phyloP scores from a whole-genome alignment of 2,329 filamentous ascomycete genomes.

The Arthrobotrys iridis region DNA sequence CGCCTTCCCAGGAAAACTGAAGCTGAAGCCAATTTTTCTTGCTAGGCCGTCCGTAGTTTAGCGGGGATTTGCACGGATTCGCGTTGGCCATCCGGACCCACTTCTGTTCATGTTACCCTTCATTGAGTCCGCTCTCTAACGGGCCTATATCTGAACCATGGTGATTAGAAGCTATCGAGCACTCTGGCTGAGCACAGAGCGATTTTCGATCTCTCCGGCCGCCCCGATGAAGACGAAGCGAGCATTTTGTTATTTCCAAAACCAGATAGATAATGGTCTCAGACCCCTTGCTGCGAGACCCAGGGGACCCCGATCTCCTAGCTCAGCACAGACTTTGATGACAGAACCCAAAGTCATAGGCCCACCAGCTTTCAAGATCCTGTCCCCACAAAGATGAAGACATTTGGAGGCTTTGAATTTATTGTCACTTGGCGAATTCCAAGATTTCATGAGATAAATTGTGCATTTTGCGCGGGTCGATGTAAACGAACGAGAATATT shows the following conservation, averaged over 20 bases:
- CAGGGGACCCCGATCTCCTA: neutral
- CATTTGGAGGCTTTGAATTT: no score
- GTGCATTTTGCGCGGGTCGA: no score
- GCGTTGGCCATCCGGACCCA: slow-evolving; percentile 4
- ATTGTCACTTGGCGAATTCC: no score
- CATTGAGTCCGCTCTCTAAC: neutral
- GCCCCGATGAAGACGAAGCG: neutral
- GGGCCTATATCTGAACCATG: neutral
- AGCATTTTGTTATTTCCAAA: neutral
- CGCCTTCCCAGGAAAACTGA: no score
- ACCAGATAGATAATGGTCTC: neutral
- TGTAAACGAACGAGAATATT: no score
- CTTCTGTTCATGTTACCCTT: neutral
- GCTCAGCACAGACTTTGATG: slow-evolving; percentile 17
- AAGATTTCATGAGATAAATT: no score
- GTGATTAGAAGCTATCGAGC: neutral
- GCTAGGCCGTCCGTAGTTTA: slow-evolving; percentile 6
- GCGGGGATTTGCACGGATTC: slow-evolving; percentile 16
- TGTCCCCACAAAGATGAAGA: no score
- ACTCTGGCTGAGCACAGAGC: neutral
- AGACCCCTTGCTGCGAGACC: neutral
- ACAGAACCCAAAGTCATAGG: neutral
- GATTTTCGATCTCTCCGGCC: slow-evolving; percentile 4
- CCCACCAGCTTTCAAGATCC: neutral
- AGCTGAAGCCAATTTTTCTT: neutral